These are phyloP conservation scores for Penicillium sp. DNA, from an alignment of 2,329 filamentous ascomycete species.

Conservation along the genomic window DNA sequence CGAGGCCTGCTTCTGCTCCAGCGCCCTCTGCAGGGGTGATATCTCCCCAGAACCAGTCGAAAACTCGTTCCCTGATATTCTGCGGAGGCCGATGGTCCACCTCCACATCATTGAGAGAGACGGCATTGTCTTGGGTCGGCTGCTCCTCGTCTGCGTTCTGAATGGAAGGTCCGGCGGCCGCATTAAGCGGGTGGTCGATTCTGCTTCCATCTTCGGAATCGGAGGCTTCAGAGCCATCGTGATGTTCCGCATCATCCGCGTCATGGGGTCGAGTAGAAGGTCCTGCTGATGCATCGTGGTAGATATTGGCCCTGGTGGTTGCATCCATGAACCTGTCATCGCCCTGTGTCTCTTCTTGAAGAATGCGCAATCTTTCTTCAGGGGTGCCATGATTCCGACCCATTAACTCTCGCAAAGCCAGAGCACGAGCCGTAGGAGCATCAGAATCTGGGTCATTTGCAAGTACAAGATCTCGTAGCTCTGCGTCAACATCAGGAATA, in stretches of 20 bases:
- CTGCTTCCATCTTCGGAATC: background rate
- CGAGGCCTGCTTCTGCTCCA: constrained; percentile 41
- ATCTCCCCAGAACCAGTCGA: constrained; percentile 48
- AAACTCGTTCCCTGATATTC: constrained; percentile 26
- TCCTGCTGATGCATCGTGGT: background rate
- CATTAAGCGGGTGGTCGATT: background rate
- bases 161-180: background rate
- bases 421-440: constrained; percentile 30
- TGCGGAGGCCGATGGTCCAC: constrained; percentile 18
- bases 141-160: background rate
- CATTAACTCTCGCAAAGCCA: constrained; percentile 56
- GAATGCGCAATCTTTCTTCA: constrained; percentile 57
- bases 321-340: constrained; percentile 59
- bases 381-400: constrained; percentile 58
- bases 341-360: constrained; percentile 57
- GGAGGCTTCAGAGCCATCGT: background rate
- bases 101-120: constrained; percentile 5
- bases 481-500: constrained; percentile 7
- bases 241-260: background rate
- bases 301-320: constrained; percentile 40
- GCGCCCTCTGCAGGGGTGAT: constrained; percentile 27
- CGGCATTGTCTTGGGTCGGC: background rate
- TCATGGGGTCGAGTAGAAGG: constrained; percentile 3
- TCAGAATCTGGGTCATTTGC: background rate
- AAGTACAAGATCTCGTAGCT: background rate